Percentiles rank a stretch among this genome's conserved stretches.
These are phyloP conservation scores for Ceratobasidium sp. DNA, from an alignment of 1,284 basidiomycete genomes.

Conservation along the genomic window DNA sequence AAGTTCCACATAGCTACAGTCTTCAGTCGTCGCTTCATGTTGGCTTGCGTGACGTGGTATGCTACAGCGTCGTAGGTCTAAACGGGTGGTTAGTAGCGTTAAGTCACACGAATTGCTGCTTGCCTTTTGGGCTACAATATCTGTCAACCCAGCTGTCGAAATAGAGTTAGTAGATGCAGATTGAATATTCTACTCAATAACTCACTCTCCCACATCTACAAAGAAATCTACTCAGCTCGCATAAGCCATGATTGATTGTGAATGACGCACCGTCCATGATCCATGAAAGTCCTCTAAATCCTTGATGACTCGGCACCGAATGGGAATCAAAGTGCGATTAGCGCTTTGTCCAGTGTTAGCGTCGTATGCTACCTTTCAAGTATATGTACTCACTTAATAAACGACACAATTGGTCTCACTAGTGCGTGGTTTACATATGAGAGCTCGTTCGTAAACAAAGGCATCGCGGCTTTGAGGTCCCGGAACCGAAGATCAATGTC, in stretches of 20 bases:
- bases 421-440: constrained; percentile 96
- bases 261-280: constrained; percentile 80
- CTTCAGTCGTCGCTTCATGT: constrained; percentile 86
- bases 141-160: constrained; percentile 76
- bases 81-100: constrained; percentile 21
- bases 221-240: constrained; percentile 49
- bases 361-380: neutral
- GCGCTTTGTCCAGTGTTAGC: constrained; percentile 63
- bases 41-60: constrained; percentile 87
- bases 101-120: constrained; percentile 34
- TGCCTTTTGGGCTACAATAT: constrained; percentile 81
- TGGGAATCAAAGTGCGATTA: constrained; percentile 90
- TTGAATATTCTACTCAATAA: constrained; percentile 6
- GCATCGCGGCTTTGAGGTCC: constrained; percentile 95
- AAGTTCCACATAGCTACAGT: constrained; percentile 87
- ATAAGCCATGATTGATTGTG: neutral
- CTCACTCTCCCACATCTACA: constrained; percentile 86
- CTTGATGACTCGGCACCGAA: constrained; percentile 86
- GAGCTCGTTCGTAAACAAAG: constrained; percentile 86
- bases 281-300: constrained; percentile 86
- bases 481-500: constrained; percentile 96
- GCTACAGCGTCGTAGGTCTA: constrained; percentile 91
- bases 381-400: constrained; percentile 83
- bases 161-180: constrained; percentile 11
- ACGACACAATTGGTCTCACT: constrained; percentile 96